Base-by-base conservation (phyloP, 305 asterid genomes). In the Vinca major region DNA sequence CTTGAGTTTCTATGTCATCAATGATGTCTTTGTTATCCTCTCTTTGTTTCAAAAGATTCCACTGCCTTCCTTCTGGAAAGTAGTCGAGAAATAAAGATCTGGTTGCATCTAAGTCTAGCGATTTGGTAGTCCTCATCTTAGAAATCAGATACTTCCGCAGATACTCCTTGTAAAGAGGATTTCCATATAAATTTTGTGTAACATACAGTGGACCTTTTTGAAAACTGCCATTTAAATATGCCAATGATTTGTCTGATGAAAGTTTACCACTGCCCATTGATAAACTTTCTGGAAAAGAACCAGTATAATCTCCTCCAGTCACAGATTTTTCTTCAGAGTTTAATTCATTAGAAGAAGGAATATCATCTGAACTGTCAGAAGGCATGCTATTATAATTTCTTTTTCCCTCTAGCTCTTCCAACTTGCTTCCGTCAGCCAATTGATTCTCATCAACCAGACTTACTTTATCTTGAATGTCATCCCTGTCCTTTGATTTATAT, bases 1-100 rank as follows among this genome's bases (percentile, higher is more conserved):
- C 80, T 66, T 48, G 70, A 44, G 67, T 62, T 54, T 68, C 70
- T 73, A 63, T 53, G 58, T 74, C 72, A 66, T 80, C 76, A 71
- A 53, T 56, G 36, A 49, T 72, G 61, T 70, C 81, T 80, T 36
- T 79, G 67, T 67, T 65, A 41, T 77, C 76, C 70, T 83, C 82
- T 67, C 78, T 71, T 72, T 75, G 77, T 68, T 85, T 89, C 80
- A 83, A 79, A 68, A 87, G 85, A 81, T 86, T 89, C 96, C 90
- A 85, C 77, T 76, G 84, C 45, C 88, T 91, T 85, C 85, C 96
- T 77, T 91, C 91, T 63, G 95, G 92, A 65, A 80, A 71, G 82
- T 85, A 87, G 67, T 86, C 85, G 19, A 90, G 83, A 82, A 84
- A 73, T 56, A 87, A 75, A 67, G 87, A 76, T 56, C 87, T 44